Percentiles rank a stretch among this genome's conserved stretches.
These are phyloP conservation scores for Spergularia marina DNA, from an alignment of 148 eudicot species.

Conservation along the genomic window DNA sequence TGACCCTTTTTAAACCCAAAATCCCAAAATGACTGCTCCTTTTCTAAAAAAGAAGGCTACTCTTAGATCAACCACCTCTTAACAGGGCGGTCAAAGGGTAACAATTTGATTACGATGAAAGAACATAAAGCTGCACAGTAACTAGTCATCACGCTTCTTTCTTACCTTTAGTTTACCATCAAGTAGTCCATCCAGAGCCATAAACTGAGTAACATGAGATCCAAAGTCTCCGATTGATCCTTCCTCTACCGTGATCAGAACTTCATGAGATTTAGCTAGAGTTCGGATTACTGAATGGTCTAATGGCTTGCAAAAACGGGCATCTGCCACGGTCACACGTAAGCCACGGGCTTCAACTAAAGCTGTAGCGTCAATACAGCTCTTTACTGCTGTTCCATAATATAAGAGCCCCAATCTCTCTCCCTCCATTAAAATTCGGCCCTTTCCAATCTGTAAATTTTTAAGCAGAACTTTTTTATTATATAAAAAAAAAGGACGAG, in stretches of 20 bases:
- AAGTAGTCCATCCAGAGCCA: slow-evolving; percentile 90
- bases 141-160: not conserved
- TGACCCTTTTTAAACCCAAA: no score
- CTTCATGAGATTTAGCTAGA: slow-evolving; percentile 70
- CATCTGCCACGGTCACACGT: slow-evolving; percentile 76
- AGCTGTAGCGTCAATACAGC: slow-evolving; percentile 77
- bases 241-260: slow-evolving; percentile 88
- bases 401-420: slow-evolving; percentile 78
- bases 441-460: slow-evolving; percentile 69
- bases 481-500: not conserved
- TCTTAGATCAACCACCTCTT: no score
- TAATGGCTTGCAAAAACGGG: slow-evolving; percentile 89
- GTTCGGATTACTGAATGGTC: slow-evolving; percentile 65
- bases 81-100: no score
- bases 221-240: slow-evolving; percentile 95
- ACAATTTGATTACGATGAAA: not conserved
- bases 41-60: no score
- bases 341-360: slow-evolving; percentile 59
- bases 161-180: slow-evolving; percentile 84
- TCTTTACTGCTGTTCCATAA: slow-evolving; percentile 81
- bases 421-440: slow-evolving; percentile 72
- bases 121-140: not conserved
- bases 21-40: no score
- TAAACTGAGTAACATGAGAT: slow-evolving; percentile 89
- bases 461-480: not conserved